Evolutionary conservation across 192 early-diverging fungal species (phyloP).

Genomic region (Podila minutissima): DNA sequence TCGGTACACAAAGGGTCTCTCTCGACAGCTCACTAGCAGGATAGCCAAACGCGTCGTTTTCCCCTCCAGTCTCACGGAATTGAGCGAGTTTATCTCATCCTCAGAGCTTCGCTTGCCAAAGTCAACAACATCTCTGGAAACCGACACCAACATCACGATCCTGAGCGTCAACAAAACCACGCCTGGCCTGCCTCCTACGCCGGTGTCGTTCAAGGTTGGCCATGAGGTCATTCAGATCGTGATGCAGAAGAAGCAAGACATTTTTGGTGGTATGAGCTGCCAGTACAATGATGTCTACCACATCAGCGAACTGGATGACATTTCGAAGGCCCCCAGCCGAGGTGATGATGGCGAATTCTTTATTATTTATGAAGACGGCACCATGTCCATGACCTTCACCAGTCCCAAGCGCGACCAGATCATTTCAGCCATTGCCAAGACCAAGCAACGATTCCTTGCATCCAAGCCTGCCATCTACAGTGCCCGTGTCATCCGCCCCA

Average conservation of each 20-base stretch:
- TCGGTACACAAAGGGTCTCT: slow-evolving; percentile 71
- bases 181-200: slow-evolving; percentile 70
- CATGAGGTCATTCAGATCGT: slow-evolving; percentile 86
- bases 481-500: slow-evolving; percentile 83
- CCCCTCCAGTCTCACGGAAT: slow-evolving; percentile 70
- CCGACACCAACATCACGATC: slow-evolving; percentile 70
- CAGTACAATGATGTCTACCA: slow-evolving; percentile 89
- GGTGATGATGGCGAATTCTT: slow-evolving; percentile 78
- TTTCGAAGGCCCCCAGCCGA: slow-evolving; percentile 62
- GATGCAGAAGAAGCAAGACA: slow-evolving; percentile 77
- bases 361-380: slow-evolving; percentile 80
- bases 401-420: slow-evolving; percentile 79
- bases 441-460: slow-evolving; percentile 75
- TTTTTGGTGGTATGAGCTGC: slow-evolving; percentile 73
- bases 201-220: slow-evolving; percentile 85
- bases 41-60: slow-evolving; percentile 76
- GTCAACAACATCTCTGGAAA: slow-evolving; percentile 78
- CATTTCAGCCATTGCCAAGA: slow-evolving; percentile 75
- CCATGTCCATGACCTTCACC: slow-evolving; percentile 70
- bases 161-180: slow-evolving; percentile 75
- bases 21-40: slow-evolving; percentile 58
- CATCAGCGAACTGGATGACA: slow-evolving; percentile 83
- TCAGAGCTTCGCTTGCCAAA: slow-evolving; percentile 82
- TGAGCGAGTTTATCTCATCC: slow-evolving; percentile 78
- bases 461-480: slow-evolving; percentile 68